Evolutionary conservation across 805 yeast genomes (phyloP).

Genomic region (Komagataella pastoris): DNA sequence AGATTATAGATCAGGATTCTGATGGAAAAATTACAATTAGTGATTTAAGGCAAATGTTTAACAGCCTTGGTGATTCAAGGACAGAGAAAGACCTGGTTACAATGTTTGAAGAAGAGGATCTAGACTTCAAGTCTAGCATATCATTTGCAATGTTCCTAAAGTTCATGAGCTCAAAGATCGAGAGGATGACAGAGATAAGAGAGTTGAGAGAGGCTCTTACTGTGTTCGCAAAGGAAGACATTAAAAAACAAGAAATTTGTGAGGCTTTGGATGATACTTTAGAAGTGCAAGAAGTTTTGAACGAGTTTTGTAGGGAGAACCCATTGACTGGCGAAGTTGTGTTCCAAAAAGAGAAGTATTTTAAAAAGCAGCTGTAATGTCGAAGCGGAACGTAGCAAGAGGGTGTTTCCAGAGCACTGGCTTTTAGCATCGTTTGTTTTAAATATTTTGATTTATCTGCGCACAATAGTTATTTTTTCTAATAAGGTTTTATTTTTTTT

Average conservation of each 20-base stretch:
- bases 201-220: constrained; percentile 45
- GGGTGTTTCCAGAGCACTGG: not conserved
- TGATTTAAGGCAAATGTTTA: constrained; percentile 43
- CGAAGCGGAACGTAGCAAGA: not conserved
- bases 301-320: constrained; percentile 38
- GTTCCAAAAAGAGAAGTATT: constrained; percentile 52
- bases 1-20: constrained; percentile 69
- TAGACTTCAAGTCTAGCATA: constrained; percentile 21
- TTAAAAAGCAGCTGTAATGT: constrained; percentile 23
- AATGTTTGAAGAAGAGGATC: constrained; percentile 29
- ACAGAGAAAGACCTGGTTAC: constrained; percentile 25
- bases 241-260: constrained; percentile 15
- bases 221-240: constrained; percentile 18
- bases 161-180: constrained; percentile 42
- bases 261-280: constrained; percentile 33
- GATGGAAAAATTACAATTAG: constrained; percentile 48
- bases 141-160: constrained; percentile 57
- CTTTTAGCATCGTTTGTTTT: not conserved
- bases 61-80: constrained; percentile 34
- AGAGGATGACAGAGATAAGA: constrained; percentile 33
- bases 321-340: constrained; percentile 42
- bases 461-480: too few relatives aligned
- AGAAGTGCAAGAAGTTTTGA: constrained; percentile 34
- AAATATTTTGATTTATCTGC: too few relatives aligned
- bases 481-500: too few relatives aligned